These are phyloP conservation scores for Aphanomyces euteiches DNA, from an alignment of 352 stramenopile genomes.

Conservation along the genomic window DNA sequence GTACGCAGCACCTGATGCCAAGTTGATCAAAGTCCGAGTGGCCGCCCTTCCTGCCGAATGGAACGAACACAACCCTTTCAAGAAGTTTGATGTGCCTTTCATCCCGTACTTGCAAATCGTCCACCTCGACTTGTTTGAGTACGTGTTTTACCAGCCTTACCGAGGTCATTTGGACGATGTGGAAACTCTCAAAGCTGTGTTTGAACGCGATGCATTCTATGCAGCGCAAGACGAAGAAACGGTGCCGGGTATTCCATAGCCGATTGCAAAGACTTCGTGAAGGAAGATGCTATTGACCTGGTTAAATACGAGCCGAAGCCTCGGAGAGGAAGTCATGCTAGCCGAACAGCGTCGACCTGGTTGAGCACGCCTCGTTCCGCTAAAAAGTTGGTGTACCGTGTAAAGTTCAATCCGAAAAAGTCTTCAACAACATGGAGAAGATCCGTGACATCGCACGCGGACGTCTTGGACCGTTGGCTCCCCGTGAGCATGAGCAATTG, in stretches of 20 bases:
- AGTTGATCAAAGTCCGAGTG: constrained; percentile 64
- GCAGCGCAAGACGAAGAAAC: not conserved
- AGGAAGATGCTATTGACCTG: no score
- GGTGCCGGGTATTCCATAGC: not conserved
- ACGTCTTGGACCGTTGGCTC: not conserved
- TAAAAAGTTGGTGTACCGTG: constrained; percentile 58
- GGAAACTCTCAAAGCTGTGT: not conserved
- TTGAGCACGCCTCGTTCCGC: constrained; percentile 51
- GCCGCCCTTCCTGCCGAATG: constrained; percentile 57
- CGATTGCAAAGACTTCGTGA: not conserved
- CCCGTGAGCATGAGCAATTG: constrained; percentile 40
- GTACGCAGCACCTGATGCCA: constrained; percentile 54
- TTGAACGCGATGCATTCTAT: constrained; percentile 15
- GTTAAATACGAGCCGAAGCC: not conserved
- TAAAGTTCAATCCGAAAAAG: constrained; percentile 68
- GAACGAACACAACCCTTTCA: constrained; percentile 59
- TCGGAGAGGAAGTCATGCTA: not conserved
- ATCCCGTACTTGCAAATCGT: not conserved
- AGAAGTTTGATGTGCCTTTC: constrained; percentile 26
- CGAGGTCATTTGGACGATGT: constrained; percentile 12
- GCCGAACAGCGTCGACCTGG: not conserved
- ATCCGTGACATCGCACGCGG: constrained; percentile 51
- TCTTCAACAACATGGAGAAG: constrained; percentile 58
- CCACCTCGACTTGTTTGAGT: constrained; percentile 8
- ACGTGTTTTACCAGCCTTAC: constrained; percentile 15